These are phyloP conservation scores for Eucalyptus erythrocorys DNA, from an alignment of 345 rosid genomes.

Conservation along the genomic window DNA sequence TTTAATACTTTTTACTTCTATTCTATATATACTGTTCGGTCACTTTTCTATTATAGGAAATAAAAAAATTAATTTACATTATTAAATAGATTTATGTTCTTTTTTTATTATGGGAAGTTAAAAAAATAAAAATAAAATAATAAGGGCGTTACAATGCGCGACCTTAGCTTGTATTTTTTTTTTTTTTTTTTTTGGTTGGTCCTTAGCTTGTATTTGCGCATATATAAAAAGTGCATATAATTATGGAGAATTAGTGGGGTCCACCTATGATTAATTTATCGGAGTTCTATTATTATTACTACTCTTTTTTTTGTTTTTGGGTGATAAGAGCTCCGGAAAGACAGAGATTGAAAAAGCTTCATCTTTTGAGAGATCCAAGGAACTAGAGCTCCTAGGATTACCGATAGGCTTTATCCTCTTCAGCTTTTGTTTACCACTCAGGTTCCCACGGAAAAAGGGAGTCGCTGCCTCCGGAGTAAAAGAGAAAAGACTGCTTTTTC, in stretches of 20 bases:
- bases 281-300: neutral
- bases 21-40: fast-evolving
- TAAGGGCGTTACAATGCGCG: too few relatives aligned
- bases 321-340: neutral
- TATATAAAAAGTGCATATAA: neutral
- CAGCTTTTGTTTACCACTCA: neutral
- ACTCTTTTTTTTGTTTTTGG: too few relatives aligned
- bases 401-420: neutral
- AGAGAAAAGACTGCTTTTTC: neutral
- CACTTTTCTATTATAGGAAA: fast-evolving
- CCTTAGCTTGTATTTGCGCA: too few relatives aligned
- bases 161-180: too few relatives aligned
- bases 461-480: neutral
- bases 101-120: too few relatives aligned
- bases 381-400: neutral
- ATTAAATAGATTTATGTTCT: fast-evolving
- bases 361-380: neutral
- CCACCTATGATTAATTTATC: neutral
- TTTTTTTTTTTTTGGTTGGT: too few relatives aligned
- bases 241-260: too few relatives aligned
- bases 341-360: neutral
- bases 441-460: neutral
- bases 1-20: too few relatives aligned
- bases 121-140: too few relatives aligned
- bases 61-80: too few relatives aligned